Conservation (phyloP, 768 basidiomycete genomes). For the Imleria badia region DNA sequence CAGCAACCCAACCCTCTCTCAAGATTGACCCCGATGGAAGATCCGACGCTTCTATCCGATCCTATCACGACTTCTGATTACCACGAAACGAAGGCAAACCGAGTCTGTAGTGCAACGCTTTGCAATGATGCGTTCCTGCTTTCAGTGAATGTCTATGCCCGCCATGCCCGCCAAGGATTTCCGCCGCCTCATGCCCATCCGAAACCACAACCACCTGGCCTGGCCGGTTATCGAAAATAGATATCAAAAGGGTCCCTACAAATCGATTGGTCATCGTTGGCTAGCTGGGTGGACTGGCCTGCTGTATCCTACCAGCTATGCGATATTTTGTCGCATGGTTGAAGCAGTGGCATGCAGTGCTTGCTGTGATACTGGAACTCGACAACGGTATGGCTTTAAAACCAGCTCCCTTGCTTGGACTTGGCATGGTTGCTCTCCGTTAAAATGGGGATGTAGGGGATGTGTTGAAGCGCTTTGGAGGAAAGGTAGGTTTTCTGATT, state of each 20-base stretch:
- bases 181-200: not conserved
- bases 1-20: not conserved
- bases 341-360: constrained; percentile 14
- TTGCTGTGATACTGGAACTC: constrained; percentile 12
- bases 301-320: not conserved
- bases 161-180: not conserved
- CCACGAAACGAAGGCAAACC: not conserved
- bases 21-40: not conserved
- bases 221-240: not conserved
- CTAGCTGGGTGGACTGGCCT: not conserved
- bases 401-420: not conserved
- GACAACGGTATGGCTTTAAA: not conserved
- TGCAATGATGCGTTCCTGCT: not conserved
- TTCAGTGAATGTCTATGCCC: too few relatives aligned
- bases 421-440: not conserved
- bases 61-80: not conserved
- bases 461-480: not conserved
- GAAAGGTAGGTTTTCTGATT: constrained; percentile 7
- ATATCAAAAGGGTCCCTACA: not conserved
- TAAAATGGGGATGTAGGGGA: not conserved
- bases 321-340: not conserved
- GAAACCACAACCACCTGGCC: not conserved
- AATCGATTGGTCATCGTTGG: not conserved
- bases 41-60: not conserved
- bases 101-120: not conserved